These are phyloP conservation scores for Seiridium unicorne DNA, from an alignment of 2,329 filamentous ascomycete genomes.

Conservation along the genomic window DNA sequence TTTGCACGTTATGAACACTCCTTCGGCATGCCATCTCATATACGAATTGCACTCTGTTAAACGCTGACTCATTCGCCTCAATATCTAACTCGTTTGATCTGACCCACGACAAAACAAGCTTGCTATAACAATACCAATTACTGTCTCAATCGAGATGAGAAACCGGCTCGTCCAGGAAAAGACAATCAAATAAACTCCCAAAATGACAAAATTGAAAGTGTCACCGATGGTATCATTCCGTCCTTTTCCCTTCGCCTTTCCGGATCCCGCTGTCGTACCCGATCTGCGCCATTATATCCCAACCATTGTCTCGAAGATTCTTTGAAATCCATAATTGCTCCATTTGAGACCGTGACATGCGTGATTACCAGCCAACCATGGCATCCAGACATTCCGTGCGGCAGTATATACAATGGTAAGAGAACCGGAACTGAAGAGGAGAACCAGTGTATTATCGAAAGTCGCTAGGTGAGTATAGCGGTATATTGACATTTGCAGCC, in stretches of 20 bases:
- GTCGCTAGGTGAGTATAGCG: constrained; percentile 17
- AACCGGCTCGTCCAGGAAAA: background rate
- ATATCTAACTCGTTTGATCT: too few species aligned
- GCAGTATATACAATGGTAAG: background rate
- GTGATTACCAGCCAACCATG: too few species aligned
- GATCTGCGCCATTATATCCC: background rate
- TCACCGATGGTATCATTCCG: background rate
- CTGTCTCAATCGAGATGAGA: background rate
- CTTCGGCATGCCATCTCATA: too few species aligned
- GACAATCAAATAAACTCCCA: background rate
- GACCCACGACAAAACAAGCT: too few species aligned
- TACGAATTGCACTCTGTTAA: too few species aligned
- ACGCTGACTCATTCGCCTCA: too few species aligned
- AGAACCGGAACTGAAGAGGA: background rate
- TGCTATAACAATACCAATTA: too few species aligned
- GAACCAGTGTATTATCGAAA: constrained; percentile 8
- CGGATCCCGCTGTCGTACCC: too few species aligned
- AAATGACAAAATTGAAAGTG: background rate
- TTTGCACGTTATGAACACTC: too few species aligned
- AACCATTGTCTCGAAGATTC: background rate
- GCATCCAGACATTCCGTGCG: background rate
- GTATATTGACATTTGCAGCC: constrained; percentile 11
- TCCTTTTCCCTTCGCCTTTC: background rate
- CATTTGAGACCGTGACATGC: too few species aligned
- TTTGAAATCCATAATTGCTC: background rate